Evolutionary conservation across 2,329 filamentous ascomycete genomes (phyloP), one percentile per base, ranked within the genome.

Genomic region (Gyromitra esculenta): DNA sequence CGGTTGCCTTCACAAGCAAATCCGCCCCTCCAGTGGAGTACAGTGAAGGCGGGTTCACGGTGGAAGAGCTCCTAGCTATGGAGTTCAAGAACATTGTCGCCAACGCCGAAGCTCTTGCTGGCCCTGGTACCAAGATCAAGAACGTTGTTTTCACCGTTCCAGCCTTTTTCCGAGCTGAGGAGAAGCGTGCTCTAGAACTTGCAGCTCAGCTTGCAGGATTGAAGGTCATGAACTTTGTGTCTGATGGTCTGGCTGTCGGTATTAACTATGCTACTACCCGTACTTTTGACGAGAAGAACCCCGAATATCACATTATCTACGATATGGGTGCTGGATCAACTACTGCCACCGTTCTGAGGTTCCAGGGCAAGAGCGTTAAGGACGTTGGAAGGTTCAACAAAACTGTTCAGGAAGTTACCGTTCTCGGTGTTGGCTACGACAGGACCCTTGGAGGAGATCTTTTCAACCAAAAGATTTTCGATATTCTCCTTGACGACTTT

Each of bases 311-410:
- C 85, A 85, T 99, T 83, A 89, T 99, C 39, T 99, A 96, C 82
- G 96, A 99, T 83, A 98, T 99, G 94, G 96, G 96, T 80, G 94
- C 96, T 80, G 96, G 96, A 3, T 97, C 93, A 59, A 92, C 95
- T 41, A 97, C 93, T 81, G 95, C 95, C 3, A 96, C 94, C 5
- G 86, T 99, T 67, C 85, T 99, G 82, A 91, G 91, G 81, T 97
- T 99, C 85, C 94, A 97, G 84, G 92, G 92, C 82, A 91, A 91
- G 80, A 90, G 88, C 1, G 91, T 98, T 78, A 99, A 98, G 87
- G 95, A 97, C 81, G 85, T 95, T 71, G 94, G 94, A 79, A 94
- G 92, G 83, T 95, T 89, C 86, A 98, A 97, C 87, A 98, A 98
- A 88, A 97, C 94, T 0, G 86, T 99, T 41, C 96, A 98, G 83